These are phyloP conservation scores for Olyra latifolia DNA, from an alignment of 176 grass and related monocot genomes.

Conservation along the genomic window DNA sequence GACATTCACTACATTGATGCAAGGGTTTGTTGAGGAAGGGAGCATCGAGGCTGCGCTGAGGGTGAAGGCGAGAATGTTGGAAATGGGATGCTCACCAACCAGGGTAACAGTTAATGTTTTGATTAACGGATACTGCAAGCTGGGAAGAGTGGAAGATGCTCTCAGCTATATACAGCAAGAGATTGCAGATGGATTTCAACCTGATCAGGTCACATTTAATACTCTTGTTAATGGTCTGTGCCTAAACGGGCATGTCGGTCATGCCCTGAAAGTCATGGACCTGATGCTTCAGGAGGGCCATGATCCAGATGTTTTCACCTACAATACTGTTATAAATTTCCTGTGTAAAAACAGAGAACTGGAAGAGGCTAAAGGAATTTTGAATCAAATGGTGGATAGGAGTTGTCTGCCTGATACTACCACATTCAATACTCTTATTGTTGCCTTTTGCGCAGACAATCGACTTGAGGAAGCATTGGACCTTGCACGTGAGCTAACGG, in stretches of 20 bases:
- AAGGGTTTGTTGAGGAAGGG: conserved; percentile 82
- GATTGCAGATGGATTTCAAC: conserved; percentile 53
- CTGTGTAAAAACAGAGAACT: conserved; percentile 62
- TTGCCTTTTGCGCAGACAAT: conserved; percentile 61
- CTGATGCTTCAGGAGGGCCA: conserved; percentile 69
- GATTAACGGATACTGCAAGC: conserved; percentile 74
- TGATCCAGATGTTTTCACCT: conserved; percentile 67
- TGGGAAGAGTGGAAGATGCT: conserved; percentile 62
- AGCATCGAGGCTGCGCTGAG: conserved; percentile 67
- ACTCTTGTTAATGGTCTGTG: conserved; percentile 71
- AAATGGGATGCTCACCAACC: conserved; percentile 49
- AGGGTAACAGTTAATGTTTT: conserved; percentile 67
- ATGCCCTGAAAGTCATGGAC: conserved; percentile 72
- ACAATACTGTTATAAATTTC: conserved; percentile 59
- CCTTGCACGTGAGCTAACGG: conserved; percentile 57
- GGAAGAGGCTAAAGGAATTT: conserved; percentile 59
- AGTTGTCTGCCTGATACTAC: conserved; percentile 66
- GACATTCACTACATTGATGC: conserved; percentile 72
- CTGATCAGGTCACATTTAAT: conserved; percentile 67
- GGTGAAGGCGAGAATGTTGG: conserved; percentile 64
- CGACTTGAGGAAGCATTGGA: conserved; percentile 86
- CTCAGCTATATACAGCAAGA: conserved; percentile 62
- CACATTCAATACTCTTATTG: conserved; percentile 82
- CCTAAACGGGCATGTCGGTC: conserved; percentile 58
- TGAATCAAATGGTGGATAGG: conserved; percentile 69